phyloP scores from a whole-genome alignment of 208 protist genomes.

The Phytomonas serpens region DNA sequence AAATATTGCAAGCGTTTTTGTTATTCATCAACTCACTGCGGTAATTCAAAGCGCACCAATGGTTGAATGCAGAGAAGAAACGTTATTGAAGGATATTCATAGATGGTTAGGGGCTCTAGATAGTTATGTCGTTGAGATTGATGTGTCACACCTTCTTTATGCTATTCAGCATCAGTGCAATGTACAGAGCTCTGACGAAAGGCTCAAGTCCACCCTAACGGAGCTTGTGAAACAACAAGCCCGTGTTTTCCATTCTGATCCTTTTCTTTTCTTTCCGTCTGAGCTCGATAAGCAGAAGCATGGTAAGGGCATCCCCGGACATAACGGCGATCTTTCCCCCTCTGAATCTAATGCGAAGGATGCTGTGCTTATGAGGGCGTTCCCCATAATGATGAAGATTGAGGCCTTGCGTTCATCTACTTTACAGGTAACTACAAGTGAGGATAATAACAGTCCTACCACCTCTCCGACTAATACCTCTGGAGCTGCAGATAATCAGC shows the following conservation, averaged over 20 bases:
- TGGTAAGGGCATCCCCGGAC: neutral
- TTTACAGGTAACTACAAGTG: neutral
- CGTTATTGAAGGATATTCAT: neutral
- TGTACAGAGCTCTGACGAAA: neutral
- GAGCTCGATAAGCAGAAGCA: neutral
- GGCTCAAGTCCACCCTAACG: slow-evolving; percentile 13
- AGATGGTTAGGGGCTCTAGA: slow-evolving; percentile 12
- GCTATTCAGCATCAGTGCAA: slow-evolving; percentile 25
- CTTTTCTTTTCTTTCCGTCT: neutral
- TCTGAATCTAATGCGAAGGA: neutral
- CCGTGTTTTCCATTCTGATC: slow-evolving; percentile 15
- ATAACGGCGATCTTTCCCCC: neutral
- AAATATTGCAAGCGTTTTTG: slow-evolving; percentile 46
- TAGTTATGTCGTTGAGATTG: slow-evolving; percentile 53
- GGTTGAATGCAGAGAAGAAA: slow-evolving; percentile 4
- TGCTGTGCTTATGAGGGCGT: neutral
- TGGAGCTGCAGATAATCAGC: neutral
- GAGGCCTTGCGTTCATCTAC: neutral
- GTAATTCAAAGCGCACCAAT: slow-evolving; percentile 11
- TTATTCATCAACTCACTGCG: slow-evolving; percentile 24
- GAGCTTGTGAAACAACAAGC: slow-evolving; percentile 16
- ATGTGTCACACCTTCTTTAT: slow-evolving; percentile 60
- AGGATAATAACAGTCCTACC: neutral
- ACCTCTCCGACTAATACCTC: neutral
- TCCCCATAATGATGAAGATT: neutral